Conservation (phyloP, 2,329 filamentous ascomycete species). For the Fusarium miscanthi region DNA sequence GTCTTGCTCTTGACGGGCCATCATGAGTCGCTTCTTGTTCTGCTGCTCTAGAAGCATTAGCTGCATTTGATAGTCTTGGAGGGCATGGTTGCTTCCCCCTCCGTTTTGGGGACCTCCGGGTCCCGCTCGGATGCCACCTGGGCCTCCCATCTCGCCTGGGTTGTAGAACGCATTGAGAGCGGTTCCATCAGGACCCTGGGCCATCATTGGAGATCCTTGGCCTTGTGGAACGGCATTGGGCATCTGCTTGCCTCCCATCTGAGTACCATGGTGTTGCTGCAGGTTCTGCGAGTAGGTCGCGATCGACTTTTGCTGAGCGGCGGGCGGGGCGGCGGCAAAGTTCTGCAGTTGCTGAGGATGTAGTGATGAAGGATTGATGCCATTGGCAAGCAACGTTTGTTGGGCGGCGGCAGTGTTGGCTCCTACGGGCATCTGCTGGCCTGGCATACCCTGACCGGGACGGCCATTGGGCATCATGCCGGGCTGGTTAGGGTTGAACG, state of each 20-base stretch:
- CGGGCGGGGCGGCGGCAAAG: conserved; percentile 65
- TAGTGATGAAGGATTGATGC: conserved; percentile 80
- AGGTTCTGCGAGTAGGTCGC: conserved; percentile 88
- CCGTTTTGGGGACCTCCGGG: conserved; percentile 60
- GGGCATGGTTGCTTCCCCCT: conserved; percentile 76
- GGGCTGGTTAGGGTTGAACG: conserved; percentile 77
- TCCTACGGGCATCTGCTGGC: conserved; percentile 71
- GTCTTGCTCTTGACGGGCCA: conserved; percentile 85
- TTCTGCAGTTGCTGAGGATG: conserved; percentile 80
- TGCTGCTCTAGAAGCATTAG: conserved; percentile 88
- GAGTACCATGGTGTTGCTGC: conserved; percentile 81
- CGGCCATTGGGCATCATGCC: conserved; percentile 80
- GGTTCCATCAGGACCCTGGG: conserved; percentile 74
- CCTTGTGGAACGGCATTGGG: conserved; percentile 77
- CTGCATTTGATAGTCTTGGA: conserved; percentile 92
- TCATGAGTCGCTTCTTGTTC: conserved; percentile 86
- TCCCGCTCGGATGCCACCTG: conserved; percentile 68
- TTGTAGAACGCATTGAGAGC: conserved; percentile 72
- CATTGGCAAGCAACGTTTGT: conserved; percentile 73
- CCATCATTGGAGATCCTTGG: conserved; percentile 87
- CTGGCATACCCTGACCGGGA: conserved; percentile 76
- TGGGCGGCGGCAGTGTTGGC: conserved; percentile 63
- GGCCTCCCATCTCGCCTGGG: conserved; percentile 67
- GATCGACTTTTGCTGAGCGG: conserved; percentile 83
- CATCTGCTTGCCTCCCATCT: conserved; percentile 85